A percentile compares a stretch with the other conserved stretches of the same genome.
phyloP scores from a whole-genome alignment of 2,329 filamentous ascomycete genomes.

The Zasmidium angulare region DNA sequence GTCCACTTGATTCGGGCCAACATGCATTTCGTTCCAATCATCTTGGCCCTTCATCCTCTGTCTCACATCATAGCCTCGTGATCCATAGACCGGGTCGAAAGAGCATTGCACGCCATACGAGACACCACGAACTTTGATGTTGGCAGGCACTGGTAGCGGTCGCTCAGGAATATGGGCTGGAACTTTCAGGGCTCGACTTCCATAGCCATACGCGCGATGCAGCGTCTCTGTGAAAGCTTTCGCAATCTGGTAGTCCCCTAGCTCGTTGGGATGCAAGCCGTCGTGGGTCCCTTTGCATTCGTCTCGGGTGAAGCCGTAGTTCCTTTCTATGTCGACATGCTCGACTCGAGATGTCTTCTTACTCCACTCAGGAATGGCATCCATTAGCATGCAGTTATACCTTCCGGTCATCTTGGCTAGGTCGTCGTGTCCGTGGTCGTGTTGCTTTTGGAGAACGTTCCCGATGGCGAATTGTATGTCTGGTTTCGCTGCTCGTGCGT shows the following conservation, averaged over 20 bases:
- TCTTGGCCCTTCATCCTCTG: constrained; percentile 2
- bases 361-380: constrained; percentile 29
- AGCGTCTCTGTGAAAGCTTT: constrained; percentile 40
- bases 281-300: constrained; percentile 37
- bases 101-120: constrained; percentile 17
- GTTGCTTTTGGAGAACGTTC: constrained; percentile 23
- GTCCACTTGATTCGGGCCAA: constrained; percentile 10
- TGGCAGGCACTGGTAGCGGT: constrained; percentile 10
- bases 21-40: constrained; percentile 11
- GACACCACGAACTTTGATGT: constrained; percentile 6
- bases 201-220: constrained; percentile 13
- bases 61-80: constrained; percentile 17
- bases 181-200: constrained; percentile 6
- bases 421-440: constrained; percentile 21
- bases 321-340: constrained; percentile 33
- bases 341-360: constrained; percentile 31
- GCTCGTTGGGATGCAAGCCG: constrained; percentile 44
- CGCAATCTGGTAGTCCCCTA: constrained; percentile 46
- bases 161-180: constrained; percentile 13
- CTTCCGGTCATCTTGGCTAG: constrained; percentile 20
- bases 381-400: constrained; percentile 22
- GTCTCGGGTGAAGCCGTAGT: constrained; percentile 34
- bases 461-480: constrained; percentile 21
- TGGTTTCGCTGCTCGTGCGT: constrained; percentile 33
- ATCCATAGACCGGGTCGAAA: constrained; percentile 20